phyloP scores from a whole-genome alignment of 1,284 basidiomycete genomes.

The Cryptococcus amylolentus region DNA sequence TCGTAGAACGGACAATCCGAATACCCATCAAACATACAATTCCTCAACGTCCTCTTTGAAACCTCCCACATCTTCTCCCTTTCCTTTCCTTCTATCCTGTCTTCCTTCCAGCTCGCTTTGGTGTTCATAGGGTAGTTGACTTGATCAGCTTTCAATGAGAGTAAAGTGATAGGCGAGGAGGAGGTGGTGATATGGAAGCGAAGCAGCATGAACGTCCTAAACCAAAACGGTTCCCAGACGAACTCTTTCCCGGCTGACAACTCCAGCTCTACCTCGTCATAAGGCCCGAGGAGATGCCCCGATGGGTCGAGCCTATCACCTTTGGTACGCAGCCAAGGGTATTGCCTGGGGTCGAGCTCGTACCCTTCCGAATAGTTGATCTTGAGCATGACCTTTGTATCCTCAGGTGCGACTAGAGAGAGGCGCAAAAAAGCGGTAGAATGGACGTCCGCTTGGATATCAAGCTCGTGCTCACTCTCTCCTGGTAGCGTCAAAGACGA shows the following conservation, averaged over 20 bases:
- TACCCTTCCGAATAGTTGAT: constrained; percentile 33
- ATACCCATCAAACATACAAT: constrained; percentile 36
- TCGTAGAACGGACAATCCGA: constrained; percentile 38
- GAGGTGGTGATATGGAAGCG: constrained; percentile 13
- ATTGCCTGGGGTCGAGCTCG: constrained; percentile 19
- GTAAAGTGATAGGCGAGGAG: constrained; percentile 3
- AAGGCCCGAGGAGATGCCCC: constrained; percentile 24
- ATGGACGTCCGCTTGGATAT: constrained; percentile 23
- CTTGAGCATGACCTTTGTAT: constrained; percentile 15
- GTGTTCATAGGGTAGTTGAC: constrained; percentile 29
- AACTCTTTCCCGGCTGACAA: constrained; percentile 7
- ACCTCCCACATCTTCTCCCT: constrained; percentile 27
- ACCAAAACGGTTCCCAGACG: constrained; percentile 34
- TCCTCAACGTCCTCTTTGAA: constrained; percentile 27
- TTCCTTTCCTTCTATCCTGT: constrained; percentile 4
- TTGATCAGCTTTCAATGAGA: constrained; percentile 21
- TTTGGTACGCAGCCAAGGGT: constrained; percentile 30
- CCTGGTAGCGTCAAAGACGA: constrained; percentile 4
- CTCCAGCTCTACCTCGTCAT: constrained; percentile 20
- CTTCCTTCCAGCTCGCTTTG: constrained; percentile 23
- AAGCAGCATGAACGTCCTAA: constrained; percentile 26
- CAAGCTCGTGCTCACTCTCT: constrained; percentile 11
- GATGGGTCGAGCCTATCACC: constrained; percentile 20
- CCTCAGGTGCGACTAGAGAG: constrained; percentile 8
- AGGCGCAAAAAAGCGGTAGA: constrained; percentile 27